Percentiles rank a stretch among this genome's conserved stretches.
Conservation (phyloP, 2,329 filamentous ascomycete species). For the Trichophyton schoenleinii region DNA sequence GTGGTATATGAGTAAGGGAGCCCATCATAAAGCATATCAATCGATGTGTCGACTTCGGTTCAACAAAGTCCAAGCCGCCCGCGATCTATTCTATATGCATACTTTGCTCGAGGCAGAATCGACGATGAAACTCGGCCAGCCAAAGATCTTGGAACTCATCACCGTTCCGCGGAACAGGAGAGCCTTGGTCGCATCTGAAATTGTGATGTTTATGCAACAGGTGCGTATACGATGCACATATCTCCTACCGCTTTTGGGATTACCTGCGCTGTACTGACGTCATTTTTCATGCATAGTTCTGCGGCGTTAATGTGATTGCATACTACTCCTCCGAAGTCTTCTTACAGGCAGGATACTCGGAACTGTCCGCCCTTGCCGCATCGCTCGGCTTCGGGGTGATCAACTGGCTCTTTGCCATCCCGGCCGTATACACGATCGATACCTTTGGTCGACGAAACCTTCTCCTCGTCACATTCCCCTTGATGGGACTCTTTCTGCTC, state of each 20-base stretch:
- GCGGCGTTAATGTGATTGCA: constrained; percentile 42
- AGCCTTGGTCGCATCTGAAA: constrained; percentile 47
- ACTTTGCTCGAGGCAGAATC: constrained; percentile 49
- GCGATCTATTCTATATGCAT: constrained; percentile 36
- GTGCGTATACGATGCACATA: constrained; percentile 19
- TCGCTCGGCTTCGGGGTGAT: constrained; percentile 51
- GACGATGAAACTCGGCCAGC: constrained; percentile 39
- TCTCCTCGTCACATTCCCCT: constrained; percentile 50
- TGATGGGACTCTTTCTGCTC: constrained; percentile 46
- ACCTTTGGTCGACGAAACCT: constrained; percentile 54
- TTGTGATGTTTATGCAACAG: constrained; percentile 58
- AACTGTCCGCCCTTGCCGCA: constrained; percentile 41
- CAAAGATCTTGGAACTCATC: constrained; percentile 45
- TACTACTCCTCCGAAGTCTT: constrained; percentile 53
- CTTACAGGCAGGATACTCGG: constrained; percentile 39
- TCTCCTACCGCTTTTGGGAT: background rate
- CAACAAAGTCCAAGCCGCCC: constrained; percentile 33
- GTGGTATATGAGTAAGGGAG: constrained; percentile 37
- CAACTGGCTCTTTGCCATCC: constrained; percentile 53
- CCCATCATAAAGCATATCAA: constrained; percentile 30
- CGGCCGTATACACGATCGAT: constrained; percentile 55
- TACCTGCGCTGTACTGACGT: background rate
- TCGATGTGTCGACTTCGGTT: constrained; percentile 34
- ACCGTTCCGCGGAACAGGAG: constrained; percentile 51
- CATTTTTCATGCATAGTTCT: constrained; percentile 24